Percentiles rank a stretch among this genome's conserved stretches.
Evolutionary conservation across 2,329 filamentous ascomycete species (phyloP).

Genomic region (Didymella segeticola): DNA sequence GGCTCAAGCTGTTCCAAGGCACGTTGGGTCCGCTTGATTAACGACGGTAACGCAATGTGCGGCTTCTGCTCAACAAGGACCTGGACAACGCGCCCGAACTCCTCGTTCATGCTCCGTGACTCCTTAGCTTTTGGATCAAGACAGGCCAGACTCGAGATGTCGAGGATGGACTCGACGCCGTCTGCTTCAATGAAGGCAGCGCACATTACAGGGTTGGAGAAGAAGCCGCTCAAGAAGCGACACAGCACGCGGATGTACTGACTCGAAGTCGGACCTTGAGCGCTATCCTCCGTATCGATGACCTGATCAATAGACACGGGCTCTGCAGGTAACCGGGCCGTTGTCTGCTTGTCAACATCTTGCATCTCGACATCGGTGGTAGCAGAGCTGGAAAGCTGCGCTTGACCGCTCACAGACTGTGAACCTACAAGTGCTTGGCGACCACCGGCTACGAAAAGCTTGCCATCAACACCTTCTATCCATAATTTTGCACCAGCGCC

Average conservation of each 20-base stretch:
- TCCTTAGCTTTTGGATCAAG: conserved; percentile 77
- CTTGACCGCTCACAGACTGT: conserved; percentile 42
- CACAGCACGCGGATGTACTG: conserved; percentile 77
- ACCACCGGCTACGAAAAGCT: conserved; percentile 66
- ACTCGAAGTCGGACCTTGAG: conserved; percentile 61
- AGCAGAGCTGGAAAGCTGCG: conserved; percentile 20
- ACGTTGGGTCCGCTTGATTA: conserved; percentile 75
- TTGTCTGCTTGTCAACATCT: conserved; percentile 51
- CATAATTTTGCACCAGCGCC: conserved; percentile 83
- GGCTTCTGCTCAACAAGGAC: conserved; percentile 81
- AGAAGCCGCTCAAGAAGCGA: conserved; percentile 79
- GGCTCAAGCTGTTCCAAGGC: conserved; percentile 72
- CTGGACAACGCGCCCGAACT: conserved; percentile 76
- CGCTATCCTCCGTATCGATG: conserved; percentile 58
- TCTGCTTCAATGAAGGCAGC: conserved; percentile 76
- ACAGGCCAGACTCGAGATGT: conserved; percentile 82
- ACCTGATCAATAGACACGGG: conserved; percentile 47
- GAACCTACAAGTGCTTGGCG: conserved; percentile 52
- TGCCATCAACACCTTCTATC: conserved; percentile 64
- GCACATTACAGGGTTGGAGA: conserved; percentile 76
- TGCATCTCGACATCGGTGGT: conserved; percentile 67
- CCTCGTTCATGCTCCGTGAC: conserved; percentile 64
- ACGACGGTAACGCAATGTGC: conserved; percentile 79
- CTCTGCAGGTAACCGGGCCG: conserved; percentile 19
- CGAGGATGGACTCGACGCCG: conserved; percentile 82